Percentiles rank a stretch among this genome's conserved stretches.
Conservation (phyloP, 768 basidiomycete genomes). For the Tricholoma sp. region DNA sequence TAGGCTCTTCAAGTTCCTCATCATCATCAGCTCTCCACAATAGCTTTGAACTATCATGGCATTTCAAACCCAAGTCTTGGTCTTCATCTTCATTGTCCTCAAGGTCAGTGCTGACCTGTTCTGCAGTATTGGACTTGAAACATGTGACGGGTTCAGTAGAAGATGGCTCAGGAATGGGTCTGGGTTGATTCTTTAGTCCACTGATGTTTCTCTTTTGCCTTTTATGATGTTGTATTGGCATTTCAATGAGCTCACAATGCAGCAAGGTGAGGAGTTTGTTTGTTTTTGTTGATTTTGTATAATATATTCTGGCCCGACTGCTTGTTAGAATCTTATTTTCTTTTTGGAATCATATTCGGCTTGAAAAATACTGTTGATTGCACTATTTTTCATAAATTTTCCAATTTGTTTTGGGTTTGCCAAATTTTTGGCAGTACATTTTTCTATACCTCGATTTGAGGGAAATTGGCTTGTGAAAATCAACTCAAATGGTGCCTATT, state of each 20-base stretch:
- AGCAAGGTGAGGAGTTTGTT: not conserved
- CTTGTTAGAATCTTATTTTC: not conserved
- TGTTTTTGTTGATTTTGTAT: not conserved
- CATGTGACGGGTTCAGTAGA: not conserved
- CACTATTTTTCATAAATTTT: too few relatives aligned
- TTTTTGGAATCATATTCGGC: too few relatives aligned
- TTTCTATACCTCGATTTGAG: too few relatives aligned
- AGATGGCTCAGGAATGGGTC: too few relatives aligned
- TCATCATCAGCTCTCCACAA: not conserved
- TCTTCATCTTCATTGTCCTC: not conserved
- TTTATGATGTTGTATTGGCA: not conserved
- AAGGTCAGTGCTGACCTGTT: not conserved
- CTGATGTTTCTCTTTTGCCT: not conserved
- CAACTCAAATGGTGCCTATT: too few relatives aligned
- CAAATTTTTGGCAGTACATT: too few relatives aligned
- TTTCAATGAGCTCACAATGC: not conserved
- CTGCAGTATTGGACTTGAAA: not conserved
- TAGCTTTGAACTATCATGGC: not conserved
- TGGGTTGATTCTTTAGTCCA: not conserved
- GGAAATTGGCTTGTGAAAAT: too few relatives aligned
- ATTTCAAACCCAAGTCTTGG: not conserved
- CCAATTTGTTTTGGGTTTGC: too few relatives aligned
- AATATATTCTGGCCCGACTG: not conserved
- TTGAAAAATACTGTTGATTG: too few relatives aligned
- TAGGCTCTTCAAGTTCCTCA: not conserved